Conservation (phyloP, 164 flowering plant genomes). For the Houttuynia cordata region DNA sequence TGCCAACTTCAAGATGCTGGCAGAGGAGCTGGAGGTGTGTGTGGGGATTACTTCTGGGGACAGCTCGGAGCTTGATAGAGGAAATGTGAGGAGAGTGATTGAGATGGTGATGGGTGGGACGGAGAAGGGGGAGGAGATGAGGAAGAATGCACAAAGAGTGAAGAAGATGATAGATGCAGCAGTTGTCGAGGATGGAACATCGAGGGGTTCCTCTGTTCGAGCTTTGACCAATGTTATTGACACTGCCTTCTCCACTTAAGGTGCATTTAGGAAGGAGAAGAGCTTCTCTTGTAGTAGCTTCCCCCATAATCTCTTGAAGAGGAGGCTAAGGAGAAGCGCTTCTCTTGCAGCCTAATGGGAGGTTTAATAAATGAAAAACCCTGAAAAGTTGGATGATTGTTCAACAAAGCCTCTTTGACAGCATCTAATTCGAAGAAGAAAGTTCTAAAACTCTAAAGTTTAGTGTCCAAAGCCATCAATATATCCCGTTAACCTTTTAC, state of each 20-base stretch:
- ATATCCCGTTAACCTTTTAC: too few species aligned
- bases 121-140: constrained; percentile 7
- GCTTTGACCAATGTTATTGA: constrained; percentile 4
- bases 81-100: neutral
- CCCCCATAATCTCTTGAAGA: too few species aligned
- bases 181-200: neutral
- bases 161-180: constrained; percentile 1
- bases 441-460: too few species aligned
- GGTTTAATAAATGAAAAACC: too few species aligned
- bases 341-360: too few species aligned
- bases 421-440: too few species aligned
- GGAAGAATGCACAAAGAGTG: neutral
- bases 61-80: neutral
- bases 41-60: constrained; percentile 11
- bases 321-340: too few species aligned
- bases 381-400: too few species aligned
- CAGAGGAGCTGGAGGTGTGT: constrained; percentile 13
- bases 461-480: too few species aligned
- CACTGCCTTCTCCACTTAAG: neutral
- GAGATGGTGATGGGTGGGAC: constrained; percentile 2
- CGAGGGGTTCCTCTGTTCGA: constrained; percentile 1
- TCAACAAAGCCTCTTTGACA: too few species aligned
- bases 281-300: too few species aligned
- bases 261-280: too few species aligned
- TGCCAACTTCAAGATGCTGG: constrained; percentile 8